Conservation (phyloP, 106 monocot genomes). For the Platanthera zijinensis region DNA sequence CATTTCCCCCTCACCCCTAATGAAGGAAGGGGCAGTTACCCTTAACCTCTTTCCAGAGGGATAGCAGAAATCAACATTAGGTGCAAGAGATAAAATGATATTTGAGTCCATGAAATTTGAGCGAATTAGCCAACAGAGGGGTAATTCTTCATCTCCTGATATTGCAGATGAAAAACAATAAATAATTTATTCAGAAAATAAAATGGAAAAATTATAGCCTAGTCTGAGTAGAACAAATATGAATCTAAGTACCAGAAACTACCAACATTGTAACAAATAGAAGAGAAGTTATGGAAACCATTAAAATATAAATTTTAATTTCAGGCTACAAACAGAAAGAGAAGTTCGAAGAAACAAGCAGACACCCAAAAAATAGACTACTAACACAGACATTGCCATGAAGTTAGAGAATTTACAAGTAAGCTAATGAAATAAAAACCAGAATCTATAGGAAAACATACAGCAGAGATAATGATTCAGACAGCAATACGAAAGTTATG, state of each 20-base stretch:
- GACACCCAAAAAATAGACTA: no score
- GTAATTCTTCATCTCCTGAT: conserved; percentile 3
- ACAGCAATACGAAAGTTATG: background rate
- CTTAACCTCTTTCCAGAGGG: conserved; percentile 11
- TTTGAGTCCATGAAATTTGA: conserved; percentile 1
- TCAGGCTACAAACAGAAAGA: no score
- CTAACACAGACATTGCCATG: no score
- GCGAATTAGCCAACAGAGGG: background rate
- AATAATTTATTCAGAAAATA: background rate
- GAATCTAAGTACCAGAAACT: background rate
- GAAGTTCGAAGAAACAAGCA: no score
- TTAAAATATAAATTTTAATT: no score
- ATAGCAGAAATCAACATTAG: conserved; percentile 3
- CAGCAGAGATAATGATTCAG: no score
- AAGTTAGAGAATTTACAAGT: no score
- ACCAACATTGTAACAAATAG: background rate
- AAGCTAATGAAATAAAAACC: no score
- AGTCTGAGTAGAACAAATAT: background rate
- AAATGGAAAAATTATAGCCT: background rate
- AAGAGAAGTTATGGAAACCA: no score
- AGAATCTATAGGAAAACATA: no score
- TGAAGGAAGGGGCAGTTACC: conserved; percentile 3
- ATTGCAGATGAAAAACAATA: background rate
- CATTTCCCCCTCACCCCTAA: background rate
- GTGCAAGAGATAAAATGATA: conserved; percentile 6